These are phyloP conservation scores for Phyllosticta citribraziliensis DNA, from an alignment of 2,329 filamentous ascomycete species.

Conservation along the genomic window DNA sequence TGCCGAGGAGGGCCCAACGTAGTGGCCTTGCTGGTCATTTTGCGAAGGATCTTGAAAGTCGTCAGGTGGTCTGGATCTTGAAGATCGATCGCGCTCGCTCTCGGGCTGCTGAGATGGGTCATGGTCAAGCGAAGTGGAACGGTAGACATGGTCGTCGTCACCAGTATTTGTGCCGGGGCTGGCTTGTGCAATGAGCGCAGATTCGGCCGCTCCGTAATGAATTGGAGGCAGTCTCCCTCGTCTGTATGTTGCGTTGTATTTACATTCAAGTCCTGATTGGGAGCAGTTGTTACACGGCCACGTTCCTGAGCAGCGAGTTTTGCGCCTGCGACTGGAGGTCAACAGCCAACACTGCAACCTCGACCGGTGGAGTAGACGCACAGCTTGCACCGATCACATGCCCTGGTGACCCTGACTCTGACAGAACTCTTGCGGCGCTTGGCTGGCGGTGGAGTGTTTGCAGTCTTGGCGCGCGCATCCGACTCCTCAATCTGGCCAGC, in stretches of 20 bases:
- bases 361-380: conserved; percentile 17
- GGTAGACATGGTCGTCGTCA: not conserved
- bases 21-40: conserved; percentile 39
- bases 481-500: not conserved
- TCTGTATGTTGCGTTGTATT: conserved; percentile 42
- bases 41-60: conserved; percentile 37
- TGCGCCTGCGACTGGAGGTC: conserved; percentile 19
- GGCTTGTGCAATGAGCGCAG: not conserved
- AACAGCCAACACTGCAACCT: not conserved
- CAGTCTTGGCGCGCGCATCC: not conserved
- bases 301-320: conserved; percentile 27
- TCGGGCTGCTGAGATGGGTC: not conserved
- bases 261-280: conserved; percentile 30
- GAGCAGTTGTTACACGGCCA: conserved; percentile 27
- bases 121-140: not conserved
- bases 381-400: conserved; percentile 42
- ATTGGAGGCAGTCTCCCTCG: conserved; percentile 36
- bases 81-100: not conserved
- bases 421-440: conserved; percentile 27
- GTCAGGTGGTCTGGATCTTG: not conserved
- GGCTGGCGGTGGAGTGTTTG: conserved; percentile 1
- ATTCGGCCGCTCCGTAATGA: conserved; percentile 20
- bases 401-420: conserved; percentile 35
- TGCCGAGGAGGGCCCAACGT: conserved; percentile 39
- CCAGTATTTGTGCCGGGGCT: conserved; percentile 10